Evolutionary conservation across 2,329 filamentous ascomycete species (phyloP).

Genomic region (Botrytis aclada): DNA sequence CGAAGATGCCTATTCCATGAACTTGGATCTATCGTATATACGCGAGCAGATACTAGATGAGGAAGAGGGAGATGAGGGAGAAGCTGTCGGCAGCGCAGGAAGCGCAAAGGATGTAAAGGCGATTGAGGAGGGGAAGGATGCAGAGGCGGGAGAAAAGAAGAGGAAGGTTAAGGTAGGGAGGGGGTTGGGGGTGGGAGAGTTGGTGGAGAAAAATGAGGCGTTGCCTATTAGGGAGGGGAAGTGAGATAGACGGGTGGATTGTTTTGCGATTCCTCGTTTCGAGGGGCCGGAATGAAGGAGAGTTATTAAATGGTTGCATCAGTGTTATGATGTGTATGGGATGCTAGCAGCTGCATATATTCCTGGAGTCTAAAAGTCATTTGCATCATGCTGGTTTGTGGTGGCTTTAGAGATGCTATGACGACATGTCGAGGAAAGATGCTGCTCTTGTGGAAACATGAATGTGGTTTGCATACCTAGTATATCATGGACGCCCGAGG

Average conservation of each 20-base stretch:
- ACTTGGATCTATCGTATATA: slow-evolving; percentile 68
- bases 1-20: slow-evolving; percentile 94
- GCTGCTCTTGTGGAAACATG: neutral
- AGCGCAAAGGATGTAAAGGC: slow-evolving; percentile 46
- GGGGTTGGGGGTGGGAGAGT: slow-evolving; percentile 71
- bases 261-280: neutral
- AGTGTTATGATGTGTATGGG: neutral
- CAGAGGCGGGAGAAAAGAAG: slow-evolving; percentile 61
- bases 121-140: slow-evolving; percentile 60
- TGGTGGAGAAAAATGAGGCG: slow-evolving; percentile 67
- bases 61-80: slow-evolving; percentile 54
- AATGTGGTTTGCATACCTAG: neutral
- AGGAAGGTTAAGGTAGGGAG: slow-evolving; percentile 83
- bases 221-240: neutral
- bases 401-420: neutral
- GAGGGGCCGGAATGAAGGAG: neutral
- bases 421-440: neutral
- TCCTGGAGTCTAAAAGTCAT: slow-evolving; percentile 11
- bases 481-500: neutral
- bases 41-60: slow-evolving; percentile 51
- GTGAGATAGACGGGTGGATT: neutral
- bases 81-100: slow-evolving; percentile 65
- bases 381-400: neutral
- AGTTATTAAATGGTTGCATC: neutral
- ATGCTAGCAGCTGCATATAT: neutral